These are phyloP conservation scores for Lactarius psammicola DNA, from an alignment of 768 basidiomycete species.

Conservation along the genomic window DNA sequence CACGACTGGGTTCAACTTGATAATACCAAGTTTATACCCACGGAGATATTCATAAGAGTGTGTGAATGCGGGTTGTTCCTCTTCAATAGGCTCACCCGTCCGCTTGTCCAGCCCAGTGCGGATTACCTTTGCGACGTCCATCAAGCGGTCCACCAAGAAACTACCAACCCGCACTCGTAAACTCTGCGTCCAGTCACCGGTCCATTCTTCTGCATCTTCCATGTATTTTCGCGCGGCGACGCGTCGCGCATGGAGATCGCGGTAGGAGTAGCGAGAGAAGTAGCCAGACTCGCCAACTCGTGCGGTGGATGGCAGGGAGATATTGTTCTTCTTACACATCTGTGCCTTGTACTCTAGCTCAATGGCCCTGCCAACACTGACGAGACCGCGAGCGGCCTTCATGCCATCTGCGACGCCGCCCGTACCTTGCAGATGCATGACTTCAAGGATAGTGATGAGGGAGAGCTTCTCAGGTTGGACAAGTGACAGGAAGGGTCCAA, in stretches of 20 bases:
- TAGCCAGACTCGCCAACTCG: constrained; percentile 41
- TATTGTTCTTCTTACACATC: constrained; percentile 64
- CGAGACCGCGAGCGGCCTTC: constrained; percentile 82
- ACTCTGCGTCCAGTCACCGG: constrained; percentile 78
- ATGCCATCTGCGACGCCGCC: constrained; percentile 82
- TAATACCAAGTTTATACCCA: constrained; percentile 91
- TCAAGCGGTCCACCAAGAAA: constrained; percentile 76
- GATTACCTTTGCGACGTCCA: constrained; percentile 78
- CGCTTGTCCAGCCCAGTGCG: constrained; percentile 55
- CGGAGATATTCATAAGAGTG: constrained; percentile 91
- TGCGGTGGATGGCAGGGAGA: constrained; percentile 36
- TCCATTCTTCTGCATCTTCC: constrained; percentile 68
- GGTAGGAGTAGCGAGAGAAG: constrained; percentile 62
- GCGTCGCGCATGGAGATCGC: constrained; percentile 59
- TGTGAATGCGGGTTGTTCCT: constrained; percentile 86
- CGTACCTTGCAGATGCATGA: constrained; percentile 76
- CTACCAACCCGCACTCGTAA: constrained; percentile 77
- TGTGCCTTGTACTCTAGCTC: constrained; percentile 90
- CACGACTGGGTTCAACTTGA: constrained; percentile 81
- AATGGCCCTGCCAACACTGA: constrained; percentile 77
- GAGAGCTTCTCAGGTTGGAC: constrained; percentile 78
- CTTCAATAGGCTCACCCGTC: constrained; percentile 64
- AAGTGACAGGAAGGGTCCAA: constrained; percentile 73
- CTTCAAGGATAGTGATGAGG: constrained; percentile 83
- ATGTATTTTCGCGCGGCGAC: constrained; percentile 63